Evolutionary conservation across 768 basidiomycete genomes (phyloP).

Genomic region (Auriscalpium microsporum): DNA sequence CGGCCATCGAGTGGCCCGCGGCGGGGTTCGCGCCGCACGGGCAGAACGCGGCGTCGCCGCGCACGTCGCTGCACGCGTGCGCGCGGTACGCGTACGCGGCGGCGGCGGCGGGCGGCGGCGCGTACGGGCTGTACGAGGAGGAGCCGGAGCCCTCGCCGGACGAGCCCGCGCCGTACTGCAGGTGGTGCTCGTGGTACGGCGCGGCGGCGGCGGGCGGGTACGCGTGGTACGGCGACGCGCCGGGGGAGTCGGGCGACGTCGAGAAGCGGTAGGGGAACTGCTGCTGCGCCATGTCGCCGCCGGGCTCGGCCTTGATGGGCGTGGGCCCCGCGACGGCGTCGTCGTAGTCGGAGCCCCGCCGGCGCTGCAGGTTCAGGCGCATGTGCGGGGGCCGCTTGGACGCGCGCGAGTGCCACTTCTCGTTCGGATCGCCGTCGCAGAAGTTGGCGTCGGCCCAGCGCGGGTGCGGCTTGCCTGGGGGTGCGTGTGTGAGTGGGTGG

Average conservation of each 20-base stretch:
- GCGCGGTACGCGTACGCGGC: conserved; percentile 9
- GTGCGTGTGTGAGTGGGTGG: conserved; percentile 1
- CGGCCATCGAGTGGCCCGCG: conserved; percentile 6
- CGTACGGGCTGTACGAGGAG: conserved; percentile 14
- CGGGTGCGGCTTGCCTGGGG: conserved; percentile 74
- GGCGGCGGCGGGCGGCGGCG: conserved; percentile 8
- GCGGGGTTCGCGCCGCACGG: conserved; percentile 14
- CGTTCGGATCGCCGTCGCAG: conserved; percentile 71
- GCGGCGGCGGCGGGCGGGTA: conserved; percentile 9
- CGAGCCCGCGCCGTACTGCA: conserved; percentile 6
- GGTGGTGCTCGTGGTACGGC: conserved; percentile 5
- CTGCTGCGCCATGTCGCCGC: conserved; percentile 3
- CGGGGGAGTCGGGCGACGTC: conserved; percentile 15
- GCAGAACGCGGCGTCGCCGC: conserved; percentile 7
- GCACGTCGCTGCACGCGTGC: conserved; percentile 3
- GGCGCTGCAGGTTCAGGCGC: conserved; percentile 19
- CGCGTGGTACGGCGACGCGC: conserved; percentile 15
- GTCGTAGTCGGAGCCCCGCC: conserved; percentile 18
- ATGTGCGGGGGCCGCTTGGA: conserved; percentile 44
- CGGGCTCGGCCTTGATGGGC: conserved; percentile 38
- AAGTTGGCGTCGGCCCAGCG: conserved; percentile 78
- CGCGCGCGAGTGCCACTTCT: conserved; percentile 82
- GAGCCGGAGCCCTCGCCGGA: conserved; percentile 14
- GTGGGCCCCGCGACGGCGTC: conserved; percentile 30
- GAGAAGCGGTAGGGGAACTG: conserved; percentile 18